Conservation (phyloP, 805 yeast genomes). For the Candida tibetensis region DNA sequence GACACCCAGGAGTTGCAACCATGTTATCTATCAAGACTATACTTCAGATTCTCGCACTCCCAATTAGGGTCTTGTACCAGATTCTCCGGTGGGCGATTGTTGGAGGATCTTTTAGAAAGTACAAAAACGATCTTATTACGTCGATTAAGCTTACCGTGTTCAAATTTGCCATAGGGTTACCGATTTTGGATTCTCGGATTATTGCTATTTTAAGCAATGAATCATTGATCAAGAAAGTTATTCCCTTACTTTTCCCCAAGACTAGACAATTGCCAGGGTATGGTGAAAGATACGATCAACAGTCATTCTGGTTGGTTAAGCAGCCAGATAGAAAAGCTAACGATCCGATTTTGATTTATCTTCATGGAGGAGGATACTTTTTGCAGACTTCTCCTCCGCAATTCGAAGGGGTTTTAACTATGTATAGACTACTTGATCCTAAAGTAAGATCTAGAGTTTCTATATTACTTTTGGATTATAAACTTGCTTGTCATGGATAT, state of each 20-base stretch:
- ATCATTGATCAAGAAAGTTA: slow-evolving; percentile 12
- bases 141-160: slow-evolving; percentile 14
- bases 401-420: slow-evolving; percentile 25
- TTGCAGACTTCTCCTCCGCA: slow-evolving; percentile 31
- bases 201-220: slow-evolving; percentile 6
- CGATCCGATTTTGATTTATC: slow-evolving; percentile 32
- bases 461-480: slow-evolving; percentile 25
- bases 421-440: slow-evolving; percentile 28
- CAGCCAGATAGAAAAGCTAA: slow-evolving; percentile 20
- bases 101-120: slow-evolving; percentile 18
- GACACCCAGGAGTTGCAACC: no score
- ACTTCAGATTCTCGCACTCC: slow-evolving; percentile 11
- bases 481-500: slow-evolving; percentile 26
- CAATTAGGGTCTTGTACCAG: slow-evolving; percentile 13
- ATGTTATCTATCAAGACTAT: not conserved
- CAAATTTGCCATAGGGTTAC: slow-evolving; percentile 1
- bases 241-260: slow-evolving; percentile 4
- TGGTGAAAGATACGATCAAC: slow-evolving; percentile 30
- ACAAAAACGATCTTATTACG: slow-evolving; percentile 8
- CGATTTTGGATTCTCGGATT: not conserved
- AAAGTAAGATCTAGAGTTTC: slow-evolving; percentile 16
- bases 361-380: slow-evolving; percentile 42
- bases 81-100: slow-evolving; percentile 10
- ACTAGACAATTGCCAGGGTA: slow-evolving; percentile 23
- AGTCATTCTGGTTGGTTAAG: slow-evolving; percentile 35